These are phyloP conservation scores for Candida coquimbonensis DNA, from an alignment of 805 yeast species.

Conservation along the genomic window DNA sequence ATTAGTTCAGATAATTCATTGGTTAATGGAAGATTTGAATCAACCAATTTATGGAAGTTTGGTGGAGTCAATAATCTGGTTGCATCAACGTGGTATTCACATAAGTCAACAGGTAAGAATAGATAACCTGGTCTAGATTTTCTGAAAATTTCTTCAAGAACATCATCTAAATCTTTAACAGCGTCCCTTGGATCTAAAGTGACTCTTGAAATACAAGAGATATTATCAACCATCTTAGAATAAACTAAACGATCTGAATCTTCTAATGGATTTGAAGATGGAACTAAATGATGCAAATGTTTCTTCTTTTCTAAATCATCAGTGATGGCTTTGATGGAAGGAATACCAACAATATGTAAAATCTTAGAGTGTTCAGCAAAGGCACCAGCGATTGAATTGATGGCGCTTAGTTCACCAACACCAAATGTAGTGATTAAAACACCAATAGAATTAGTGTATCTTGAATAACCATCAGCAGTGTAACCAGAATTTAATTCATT, in stretches of 20 bases:
- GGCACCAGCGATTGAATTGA: slow-evolving; percentile 79
- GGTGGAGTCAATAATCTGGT: slow-evolving; percentile 30
- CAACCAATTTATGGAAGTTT: slow-evolving; percentile 19
- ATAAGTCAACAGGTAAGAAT: slow-evolving; percentile 68
- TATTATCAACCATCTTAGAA: slow-evolving; percentile 50
- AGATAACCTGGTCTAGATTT: slow-evolving; percentile 77
- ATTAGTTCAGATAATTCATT: slow-evolving; percentile 37
- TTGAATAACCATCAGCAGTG: slow-evolving; percentile 84
- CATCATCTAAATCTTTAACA: slow-evolving; percentile 58
- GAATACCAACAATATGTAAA: slow-evolving; percentile 77
- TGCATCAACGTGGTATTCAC: slow-evolving; percentile 35
- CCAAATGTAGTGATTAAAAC: slow-evolving; percentile 68
- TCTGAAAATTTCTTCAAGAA: slow-evolving; percentile 46
- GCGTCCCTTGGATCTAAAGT: slow-evolving; percentile 40
- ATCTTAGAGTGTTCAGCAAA: slow-evolving; percentile 76
- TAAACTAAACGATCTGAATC: slow-evolving; percentile 64
- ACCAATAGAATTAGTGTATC: slow-evolving; percentile 56
- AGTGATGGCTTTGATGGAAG: slow-evolving; percentile 25
- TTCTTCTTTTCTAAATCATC: slow-evolving; percentile 19
- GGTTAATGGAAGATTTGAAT: slow-evolving; percentile 21
- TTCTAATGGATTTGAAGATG: slow-evolving; percentile 37
- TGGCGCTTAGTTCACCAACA: slow-evolving; percentile 82
- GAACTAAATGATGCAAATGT: slow-evolving; percentile 57
- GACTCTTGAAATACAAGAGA: slow-evolving; percentile 49
- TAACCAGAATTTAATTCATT: slow-evolving; percentile 88